These are phyloP conservation scores for Keithomyces neogunnii DNA, from an alignment of 2,329 filamentous ascomycete genomes.

Conservation along the genomic window DNA sequence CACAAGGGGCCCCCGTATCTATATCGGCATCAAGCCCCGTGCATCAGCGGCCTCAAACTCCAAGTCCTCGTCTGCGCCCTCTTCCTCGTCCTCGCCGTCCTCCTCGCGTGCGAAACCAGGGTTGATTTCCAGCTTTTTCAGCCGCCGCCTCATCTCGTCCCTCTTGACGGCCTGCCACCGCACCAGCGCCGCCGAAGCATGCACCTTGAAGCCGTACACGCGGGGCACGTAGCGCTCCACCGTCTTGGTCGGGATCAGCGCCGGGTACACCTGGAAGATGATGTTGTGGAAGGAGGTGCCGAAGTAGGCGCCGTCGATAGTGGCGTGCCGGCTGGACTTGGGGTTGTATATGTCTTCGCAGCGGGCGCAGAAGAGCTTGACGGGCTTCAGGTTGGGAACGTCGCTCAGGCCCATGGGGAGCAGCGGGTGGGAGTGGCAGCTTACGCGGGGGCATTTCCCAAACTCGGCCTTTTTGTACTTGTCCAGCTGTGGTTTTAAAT, in stretches of 20 bases:
- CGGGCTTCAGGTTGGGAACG: constrained; percentile 75
- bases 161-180: constrained; percentile 83
- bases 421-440: constrained; percentile 87
- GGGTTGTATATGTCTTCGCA: constrained; percentile 99
- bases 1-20: neutral
- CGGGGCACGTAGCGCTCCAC: constrained; percentile 79
- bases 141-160: constrained; percentile 71
- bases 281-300: constrained; percentile 98
- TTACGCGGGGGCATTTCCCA: constrained; percentile 92
- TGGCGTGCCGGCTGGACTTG: constrained; percentile 89
- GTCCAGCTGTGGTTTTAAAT: constrained; percentile 57
- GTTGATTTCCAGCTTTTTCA: constrained; percentile 65
- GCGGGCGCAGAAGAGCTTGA: constrained; percentile 93
- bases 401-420: constrained; percentile 93
- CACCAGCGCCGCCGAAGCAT: constrained; percentile 77
- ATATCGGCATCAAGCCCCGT: constrained; percentile 15
- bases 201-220: constrained; percentile 92
- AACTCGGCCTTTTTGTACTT: constrained; percentile 99
- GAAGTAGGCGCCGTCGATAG: constrained; percentile 97
- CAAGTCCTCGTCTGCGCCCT: constrained; percentile 43
- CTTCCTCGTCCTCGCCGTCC: constrained; percentile 55
- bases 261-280: constrained; percentile 95
- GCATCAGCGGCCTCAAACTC: constrained; percentile 30
- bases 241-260: constrained; percentile 79
- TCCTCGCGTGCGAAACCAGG: constrained; percentile 69